A percentile compares a stretch with the other conserved stretches of the same genome.
phyloP scores from a whole-genome alignment of 495 filamentous ascomycete genomes.

The Penicillium crystallinum region DNA sequence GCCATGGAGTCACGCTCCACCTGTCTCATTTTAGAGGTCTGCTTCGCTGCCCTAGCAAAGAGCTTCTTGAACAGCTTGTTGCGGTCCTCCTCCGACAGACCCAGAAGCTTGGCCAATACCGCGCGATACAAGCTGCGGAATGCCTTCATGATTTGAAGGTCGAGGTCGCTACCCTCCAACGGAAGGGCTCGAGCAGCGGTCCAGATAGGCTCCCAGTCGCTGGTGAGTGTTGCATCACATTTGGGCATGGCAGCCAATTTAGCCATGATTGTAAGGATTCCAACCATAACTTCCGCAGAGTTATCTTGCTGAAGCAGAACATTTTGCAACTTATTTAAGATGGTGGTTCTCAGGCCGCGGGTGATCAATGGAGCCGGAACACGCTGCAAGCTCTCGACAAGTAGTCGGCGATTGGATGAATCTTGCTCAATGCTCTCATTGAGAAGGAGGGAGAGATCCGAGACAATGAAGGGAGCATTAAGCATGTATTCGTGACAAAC shows the following conservation, averaged over 20 bases:
- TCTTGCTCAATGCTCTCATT: conserved; percentile 33
- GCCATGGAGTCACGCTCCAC: conserved; percentile 38
- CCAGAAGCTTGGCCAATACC: conserved; percentile 34
- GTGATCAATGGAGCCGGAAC: conserved; percentile 35
- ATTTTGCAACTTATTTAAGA: conserved; percentile 36
- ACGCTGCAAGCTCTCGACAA: conserved; percentile 38
- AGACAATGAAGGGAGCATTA: conserved; percentile 29
- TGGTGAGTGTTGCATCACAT: conserved; percentile 32
- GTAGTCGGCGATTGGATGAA: conserved; percentile 26
- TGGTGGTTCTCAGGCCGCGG: conserved; percentile 30
- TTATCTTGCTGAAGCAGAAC: conserved; percentile 29
- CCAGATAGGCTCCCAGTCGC: conserved; percentile 40
- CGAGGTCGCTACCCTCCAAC: conserved; percentile 30
- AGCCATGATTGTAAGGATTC: conserved; percentile 39
- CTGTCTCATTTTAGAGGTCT: conserved; percentile 33
- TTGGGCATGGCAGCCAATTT: conserved; percentile 42
- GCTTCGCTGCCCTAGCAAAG: conserved; percentile 28
- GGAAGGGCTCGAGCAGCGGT: conserved; percentile 32
- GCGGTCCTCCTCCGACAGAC: conserved; percentile 32
- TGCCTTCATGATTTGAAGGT: conserved; percentile 41
- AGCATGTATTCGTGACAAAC: conserved; percentile 44
- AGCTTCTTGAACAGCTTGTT: conserved; percentile 35
- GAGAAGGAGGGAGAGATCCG: conserved; percentile 32
- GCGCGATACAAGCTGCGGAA: conserved; percentile 37
- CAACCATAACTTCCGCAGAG: conserved; percentile 26